Base-by-base conservation (phyloP, 108 stramenopile genomes). In the Schizochytrium sp. region DNA sequence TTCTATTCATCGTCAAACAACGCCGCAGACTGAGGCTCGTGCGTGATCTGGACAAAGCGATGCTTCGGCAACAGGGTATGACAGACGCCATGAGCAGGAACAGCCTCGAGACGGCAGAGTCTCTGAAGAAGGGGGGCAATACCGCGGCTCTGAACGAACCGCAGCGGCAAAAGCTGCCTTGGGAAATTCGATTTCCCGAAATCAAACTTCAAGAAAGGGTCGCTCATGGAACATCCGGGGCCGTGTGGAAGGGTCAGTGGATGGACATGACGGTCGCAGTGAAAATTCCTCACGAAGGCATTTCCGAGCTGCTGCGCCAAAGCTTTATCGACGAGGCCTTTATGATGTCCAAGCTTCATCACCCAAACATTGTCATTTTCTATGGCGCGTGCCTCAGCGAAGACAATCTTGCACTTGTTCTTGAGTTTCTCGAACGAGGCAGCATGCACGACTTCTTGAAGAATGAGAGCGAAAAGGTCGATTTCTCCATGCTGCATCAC, bases 331-430 rank as follows among this genome's bases (percentile, higher is more conserved):
- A 87, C 14, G 89, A 90, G 60, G 89, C 89, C 23, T 60, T 53
- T 41, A 29, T 90, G 48, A 90, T 90, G 89, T 53, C 60, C 34
- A 57, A 51, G 28, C 60, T 90, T 5, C 89, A 76, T 34, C 89
- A 90, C 60, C 89, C 89, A 43, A 90, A 90, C 63, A 90, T 90
- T 57, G 89, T 90, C 25, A 44, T 90, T 19, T 87, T 90, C 60
- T 60, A 60, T 43, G 89, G 87, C 21, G 87, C 87, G 6, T 83
- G 76, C 76, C 51, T 83, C n/a, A 45, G 48, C 1, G 2, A n/a
- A 53, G 12, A 47, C 8, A 83, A 83, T 83, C 76, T 83, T 23
- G 76, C 76, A 12, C 76, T 83, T 8, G 76, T 83, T 47, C 23
- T 83, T 1, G 76, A 83, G 28, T 83, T 53, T 53, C 48, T 83